These are phyloP conservation scores for Cenchrus americanus DNA, from an alignment of 176 grass and related monocot genomes.

Conservation along the genomic window DNA sequence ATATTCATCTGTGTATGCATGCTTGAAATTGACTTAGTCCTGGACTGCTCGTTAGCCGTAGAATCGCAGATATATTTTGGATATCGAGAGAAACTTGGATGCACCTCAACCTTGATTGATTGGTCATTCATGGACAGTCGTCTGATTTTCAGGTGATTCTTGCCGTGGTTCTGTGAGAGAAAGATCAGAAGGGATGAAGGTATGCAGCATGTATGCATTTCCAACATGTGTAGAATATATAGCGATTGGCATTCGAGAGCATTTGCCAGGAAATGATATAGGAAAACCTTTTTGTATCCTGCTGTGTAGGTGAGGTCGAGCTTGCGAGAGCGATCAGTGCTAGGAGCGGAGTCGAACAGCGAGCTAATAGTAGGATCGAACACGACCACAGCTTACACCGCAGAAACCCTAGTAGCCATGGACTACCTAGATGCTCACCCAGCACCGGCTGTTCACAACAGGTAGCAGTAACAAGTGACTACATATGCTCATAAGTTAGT, in stretches of 20 bases:
- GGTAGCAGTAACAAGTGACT: constrained; percentile 18
- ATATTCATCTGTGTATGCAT: background rate
- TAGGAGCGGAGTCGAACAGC: constrained; percentile 24
- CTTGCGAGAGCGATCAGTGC: constrained; percentile 1
- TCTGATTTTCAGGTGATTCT: constrained; percentile 49
- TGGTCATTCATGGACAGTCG: constrained; percentile 25
- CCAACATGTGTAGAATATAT: background rate
- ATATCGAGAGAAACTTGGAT: background rate
- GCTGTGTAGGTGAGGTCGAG: constrained; percentile 34
- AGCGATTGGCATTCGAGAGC: background rate
- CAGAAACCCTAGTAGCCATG: constrained; percentile 53
- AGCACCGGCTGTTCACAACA: constrained; percentile 57
- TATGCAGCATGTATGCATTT: constrained; percentile 31
- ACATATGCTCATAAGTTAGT: background rate
- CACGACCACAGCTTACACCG: constrained; percentile 4
- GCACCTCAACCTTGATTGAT: background rate
- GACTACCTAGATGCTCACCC: constrained; percentile 55
- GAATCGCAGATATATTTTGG: background rate
- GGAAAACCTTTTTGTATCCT: background rate
- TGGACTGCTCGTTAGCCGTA: background rate
- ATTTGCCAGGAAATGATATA: background rate
- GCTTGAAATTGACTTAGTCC: background rate
- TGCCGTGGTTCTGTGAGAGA: constrained; percentile 23
- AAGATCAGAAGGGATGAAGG: constrained; percentile 14
- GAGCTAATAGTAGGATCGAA: constrained; percentile 39